Evolutionary conservation across 1,139 yeast genomes (phyloP), one percentile per base, ranked within the genome.

Genomic region (Debaryomyces coudertii): DNA sequence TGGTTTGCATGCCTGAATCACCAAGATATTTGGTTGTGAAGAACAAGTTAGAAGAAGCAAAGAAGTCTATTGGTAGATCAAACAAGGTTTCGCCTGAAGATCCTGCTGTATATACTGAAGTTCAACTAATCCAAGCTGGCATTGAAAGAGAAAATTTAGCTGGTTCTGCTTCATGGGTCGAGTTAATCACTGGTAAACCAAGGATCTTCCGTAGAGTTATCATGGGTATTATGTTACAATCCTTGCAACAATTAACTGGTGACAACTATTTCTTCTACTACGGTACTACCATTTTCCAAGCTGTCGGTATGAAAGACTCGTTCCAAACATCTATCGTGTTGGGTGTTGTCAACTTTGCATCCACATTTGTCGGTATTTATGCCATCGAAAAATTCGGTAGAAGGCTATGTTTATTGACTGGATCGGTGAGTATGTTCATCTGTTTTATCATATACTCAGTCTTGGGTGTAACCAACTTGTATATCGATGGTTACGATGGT

Each of bases 201-300:
- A 79, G 76, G 67, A 77, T 84, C 53, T 73, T 85, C 56, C 78
- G 76, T 69, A 78, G 95, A 71, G 76, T 85, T 18, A 30, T 82
- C 20, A 73, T 82, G 61, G 95, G 95, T 62, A 68, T 83, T 49
- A 61, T 82, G 66, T 66, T 86, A 54, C 87, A 83, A 74, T 75
- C 85, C 22, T 68, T 86, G 58, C 93, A 87, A 71, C 95, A 87
- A 69, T 77, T 87, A 56, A 82, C 90, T 50, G 95, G 93, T 77
- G 79, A 83, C 63, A 86, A 86, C 73, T 87, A 85, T 68, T 85
- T 87, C 73, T 86, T 87, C 77, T 86, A 86, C 74, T 87, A 85
- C 56, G 90, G 90, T 66, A 86, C 92, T 50, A 80, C 87, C 45
- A 78, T 86, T 61, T 87, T 87, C 80, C 68, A 80, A 59, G 85